Percentiles rank a stretch among this genome's conserved stretches.
phyloP scores from a whole-genome alignment of 768 basidiomycete genomes.

The Trametes meyenii region DNA sequence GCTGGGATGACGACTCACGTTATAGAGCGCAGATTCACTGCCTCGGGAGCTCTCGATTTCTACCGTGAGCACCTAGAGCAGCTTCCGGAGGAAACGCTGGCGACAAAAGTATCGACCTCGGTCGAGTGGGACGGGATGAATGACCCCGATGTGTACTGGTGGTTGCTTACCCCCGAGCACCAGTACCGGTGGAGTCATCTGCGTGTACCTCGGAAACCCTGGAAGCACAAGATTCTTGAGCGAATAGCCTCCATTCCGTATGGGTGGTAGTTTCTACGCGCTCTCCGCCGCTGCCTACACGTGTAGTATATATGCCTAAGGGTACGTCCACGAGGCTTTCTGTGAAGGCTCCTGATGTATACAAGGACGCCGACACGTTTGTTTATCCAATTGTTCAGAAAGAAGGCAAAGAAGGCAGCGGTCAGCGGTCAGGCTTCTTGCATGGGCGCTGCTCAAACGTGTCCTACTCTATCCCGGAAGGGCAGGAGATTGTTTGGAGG shows the following conservation, averaged over 20 bases:
- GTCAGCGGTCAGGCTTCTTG: too few species aligned
- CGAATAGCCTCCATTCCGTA: neutral
- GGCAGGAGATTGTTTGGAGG: too few species aligned
- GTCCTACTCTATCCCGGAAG: too few species aligned
- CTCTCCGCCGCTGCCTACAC: neutral
- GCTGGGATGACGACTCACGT: conserved; percentile 3
- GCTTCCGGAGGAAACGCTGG: neutral
- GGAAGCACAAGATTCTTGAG: neutral
- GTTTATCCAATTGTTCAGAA: too few species aligned
- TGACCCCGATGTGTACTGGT: neutral
- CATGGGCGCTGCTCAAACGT: too few species aligned
- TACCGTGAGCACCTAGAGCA: neutral
- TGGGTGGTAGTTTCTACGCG: neutral
- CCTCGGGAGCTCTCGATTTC: neutral
- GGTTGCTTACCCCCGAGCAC: neutral
- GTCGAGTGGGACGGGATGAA: neutral
- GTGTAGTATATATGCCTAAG: neutral
- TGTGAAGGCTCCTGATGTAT: too few species aligned
- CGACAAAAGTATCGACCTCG: neutral
- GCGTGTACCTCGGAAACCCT: neutral
- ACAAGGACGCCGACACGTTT: too few species aligned
- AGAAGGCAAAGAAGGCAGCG: too few species aligned
- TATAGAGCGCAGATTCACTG: neutral
- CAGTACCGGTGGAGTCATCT: neutral
- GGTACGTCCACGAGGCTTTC: too few species aligned